Conservation (phyloP, 1,284 basidiomycete genomes). For the Erythrobasidium hasegawianum region DNA sequence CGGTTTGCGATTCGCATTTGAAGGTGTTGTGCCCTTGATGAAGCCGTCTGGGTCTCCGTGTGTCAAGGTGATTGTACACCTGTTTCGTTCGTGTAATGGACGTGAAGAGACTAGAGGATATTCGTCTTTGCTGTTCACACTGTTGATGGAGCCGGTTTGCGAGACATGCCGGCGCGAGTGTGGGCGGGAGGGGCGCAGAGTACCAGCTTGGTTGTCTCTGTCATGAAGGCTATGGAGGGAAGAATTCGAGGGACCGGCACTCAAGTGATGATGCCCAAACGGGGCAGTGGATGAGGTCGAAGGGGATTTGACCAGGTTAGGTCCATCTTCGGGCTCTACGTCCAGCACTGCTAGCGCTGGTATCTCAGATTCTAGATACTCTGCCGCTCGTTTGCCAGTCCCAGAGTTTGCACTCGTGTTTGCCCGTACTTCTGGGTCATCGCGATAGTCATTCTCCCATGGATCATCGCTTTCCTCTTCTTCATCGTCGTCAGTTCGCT, state of each 20-base stretch:
- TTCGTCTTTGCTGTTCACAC: slow-evolving; percentile 8
- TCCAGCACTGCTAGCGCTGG: slow-evolving; percentile 5
- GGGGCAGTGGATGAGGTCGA: slow-evolving; percentile 5
- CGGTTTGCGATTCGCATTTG: slow-evolving; percentile 48
- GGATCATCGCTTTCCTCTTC: slow-evolving; percentile 18
- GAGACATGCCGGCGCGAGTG: background rate
- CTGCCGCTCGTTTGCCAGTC: slow-evolving; percentile 14
- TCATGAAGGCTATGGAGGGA: background rate
- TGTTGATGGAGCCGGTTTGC: background rate
- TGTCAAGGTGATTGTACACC: slow-evolving; percentile 82
- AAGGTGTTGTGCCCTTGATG: slow-evolving; percentile 2
- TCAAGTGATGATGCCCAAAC: background rate
- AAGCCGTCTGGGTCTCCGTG: slow-evolving; percentile 60
- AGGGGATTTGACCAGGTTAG: slow-evolving; percentile 66
- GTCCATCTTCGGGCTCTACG: slow-evolving; percentile 63
- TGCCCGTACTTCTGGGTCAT: slow-evolving; percentile 18
- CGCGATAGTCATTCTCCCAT: slow-evolving; percentile 14
- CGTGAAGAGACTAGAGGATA: slow-evolving; percentile 49
- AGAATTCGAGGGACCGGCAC: background rate
- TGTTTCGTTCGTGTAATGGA: slow-evolving; percentile 81
- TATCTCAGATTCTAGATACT: slow-evolving; percentile 14
- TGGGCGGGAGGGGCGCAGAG: background rate
- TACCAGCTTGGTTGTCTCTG: background rate
- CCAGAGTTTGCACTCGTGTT: slow-evolving; percentile 31
- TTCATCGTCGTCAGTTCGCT: background rate